Evolutionary conservation across 257 asterid species (phyloP), one percentile per base, ranked within the genome.

Genomic region (Solanum commersonii): DNA sequence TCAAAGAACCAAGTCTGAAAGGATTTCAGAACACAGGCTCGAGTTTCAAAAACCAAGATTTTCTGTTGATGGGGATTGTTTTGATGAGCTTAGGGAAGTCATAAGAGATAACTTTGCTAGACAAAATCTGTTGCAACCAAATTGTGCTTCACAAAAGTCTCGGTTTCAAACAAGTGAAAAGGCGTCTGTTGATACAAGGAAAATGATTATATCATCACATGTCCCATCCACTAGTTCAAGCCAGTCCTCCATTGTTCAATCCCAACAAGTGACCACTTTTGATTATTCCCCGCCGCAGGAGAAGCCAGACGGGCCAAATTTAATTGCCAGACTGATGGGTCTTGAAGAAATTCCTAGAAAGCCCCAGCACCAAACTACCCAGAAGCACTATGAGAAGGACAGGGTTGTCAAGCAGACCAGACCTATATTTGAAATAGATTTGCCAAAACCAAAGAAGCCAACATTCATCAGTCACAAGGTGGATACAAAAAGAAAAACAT

Each of bases 241-340:
- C 86, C 91, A 91, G 42, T 94, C 98, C 40, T 91, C 94, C n/a
- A 87, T 88, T 46, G 35, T 86, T 86, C 88, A 78, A 83, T 89
- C 93, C 44, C 88, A 87, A 73, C 91, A 90, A 84, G 88, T 88
- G 68, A 87, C 88, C 44, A 83, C 95, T 88, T 90, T 91, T 49
- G 90, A 88, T 70, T 88, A 87, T 83, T 93, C 95, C 60, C 82
- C 90, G 0, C 88, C 90, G 3, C 89, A 71, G 56, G 91, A 90
- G 92, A 93, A 83, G 90, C 90, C 90, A 20, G 91, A 91, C 87
- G 92, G 90, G 33, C 84, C 93, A 6, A 94, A 93, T 90, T 92
- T 94, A 73, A 92, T 95, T 37, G 98, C 98, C 65, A 95, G 90
- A 95, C 96, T 95, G 63, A 95, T 95, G 98, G 98, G 98, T 40